Base-by-base conservation (phyloP, 1,284 basidiomycete genomes). In the Sanghuangporus baumii region DNA sequence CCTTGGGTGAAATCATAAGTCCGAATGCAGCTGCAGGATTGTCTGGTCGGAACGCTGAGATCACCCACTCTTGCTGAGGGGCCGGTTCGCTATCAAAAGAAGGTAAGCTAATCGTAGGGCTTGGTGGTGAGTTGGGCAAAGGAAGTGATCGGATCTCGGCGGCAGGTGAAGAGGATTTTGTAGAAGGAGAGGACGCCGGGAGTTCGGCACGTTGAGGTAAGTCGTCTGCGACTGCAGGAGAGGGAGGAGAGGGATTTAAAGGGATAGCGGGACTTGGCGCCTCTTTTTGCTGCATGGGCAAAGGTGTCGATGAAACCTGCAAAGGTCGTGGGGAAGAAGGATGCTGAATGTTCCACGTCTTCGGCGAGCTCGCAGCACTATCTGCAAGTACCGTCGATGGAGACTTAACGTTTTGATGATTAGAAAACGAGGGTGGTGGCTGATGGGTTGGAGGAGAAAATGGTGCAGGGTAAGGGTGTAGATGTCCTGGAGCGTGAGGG, bases 1-100 rank as follows among this genome's bases (percentile, higher is more conserved):
- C 64, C 51, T 55, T 62, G 34, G 61, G 61, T 34, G 64, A 65
- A 46, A 65, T 65, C 52, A 57, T 65, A 18, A 65, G 59, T 16
- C 61, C 64, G 23, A 62, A 56, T 18, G 64, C 64, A 52, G 57
- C 60, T 36, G 61, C 26, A n/a, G 64, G 64, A 60, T 65, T 43
- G 1, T 59, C 60, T 40, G 64, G 64, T 14, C 60, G 36, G 11
- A 20, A 52, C 1, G 59, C 47, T 43, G 64, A 54, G 14, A 65
- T 65, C 20, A 62, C 58, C 64, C 64, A 65, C 59, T 62, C 61
- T 56, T 65, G 57, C 26, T 59, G 47, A 31, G 61, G 60, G 31
- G 57, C 54, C 23, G 64, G 54, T 9, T 58, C 63, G 38, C 59
- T 36, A 11, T 57, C 56, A 20, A 55, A 59, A 11, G 62, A 55